phyloP scores from a whole-genome alignment of 306 rosid genomes.

The Fragaria iinumae region DNA sequence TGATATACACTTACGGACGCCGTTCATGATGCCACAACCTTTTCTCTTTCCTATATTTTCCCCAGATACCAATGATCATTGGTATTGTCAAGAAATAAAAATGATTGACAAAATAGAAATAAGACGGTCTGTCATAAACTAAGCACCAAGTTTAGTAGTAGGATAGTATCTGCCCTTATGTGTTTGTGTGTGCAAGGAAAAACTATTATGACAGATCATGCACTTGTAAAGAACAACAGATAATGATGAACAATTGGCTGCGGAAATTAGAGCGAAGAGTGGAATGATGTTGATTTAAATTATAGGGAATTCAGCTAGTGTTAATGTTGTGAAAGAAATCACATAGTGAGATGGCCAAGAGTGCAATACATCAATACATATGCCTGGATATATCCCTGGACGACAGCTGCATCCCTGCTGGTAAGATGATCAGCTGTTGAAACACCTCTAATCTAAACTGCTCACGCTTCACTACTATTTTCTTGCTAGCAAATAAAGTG shows the following conservation, averaged over 20 bases:
- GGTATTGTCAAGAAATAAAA: neutral
- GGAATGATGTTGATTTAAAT: neutral
- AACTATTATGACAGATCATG: neutral
- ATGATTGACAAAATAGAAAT: neutral
- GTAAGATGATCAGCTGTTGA: constrained; percentile 8
- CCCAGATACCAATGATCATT: neutral
- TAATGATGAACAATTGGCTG: neutral
- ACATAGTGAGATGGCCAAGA: neutral
- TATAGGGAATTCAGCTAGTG: neutral
- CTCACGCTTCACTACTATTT: neutral
- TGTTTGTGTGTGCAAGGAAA: neutral
- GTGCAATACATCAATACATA: neutral
- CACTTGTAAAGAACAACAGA: neutral
- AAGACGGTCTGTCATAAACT: neutral
- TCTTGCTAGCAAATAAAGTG: neutral
- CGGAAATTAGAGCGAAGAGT: neutral
- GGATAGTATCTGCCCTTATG: neutral
- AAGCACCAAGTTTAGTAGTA: neutral
- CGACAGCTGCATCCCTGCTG: neutral
- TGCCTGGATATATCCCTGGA: neutral
- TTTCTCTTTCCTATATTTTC: neutral
- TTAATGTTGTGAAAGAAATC: neutral
- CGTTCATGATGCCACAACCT: neutral
- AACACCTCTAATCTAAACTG: neutral
- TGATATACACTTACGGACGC: neutral